These are phyloP conservation scores for Panellus pusillus DNA, from an alignment of 768 basidiomycete species.

Conservation along the genomic window DNA sequence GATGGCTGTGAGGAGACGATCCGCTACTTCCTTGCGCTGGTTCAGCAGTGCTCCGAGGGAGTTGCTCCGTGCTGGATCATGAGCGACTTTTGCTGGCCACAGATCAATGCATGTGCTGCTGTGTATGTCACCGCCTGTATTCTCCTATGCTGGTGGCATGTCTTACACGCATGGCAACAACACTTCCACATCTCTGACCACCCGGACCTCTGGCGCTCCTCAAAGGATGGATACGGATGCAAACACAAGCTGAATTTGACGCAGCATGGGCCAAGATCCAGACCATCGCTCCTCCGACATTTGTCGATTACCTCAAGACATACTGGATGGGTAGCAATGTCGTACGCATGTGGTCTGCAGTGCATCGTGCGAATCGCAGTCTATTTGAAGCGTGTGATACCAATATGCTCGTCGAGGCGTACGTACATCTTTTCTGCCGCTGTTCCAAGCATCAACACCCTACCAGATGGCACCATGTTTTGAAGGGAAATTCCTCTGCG, in stretches of 20 bases:
- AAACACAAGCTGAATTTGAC: constrained; percentile 18
- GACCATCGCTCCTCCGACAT: neutral
- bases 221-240: constrained; percentile 22
- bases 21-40: constrained; percentile 8
- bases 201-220: constrained; percentile 24
- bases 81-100: neutral
- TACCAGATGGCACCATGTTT: constrained; percentile 28
- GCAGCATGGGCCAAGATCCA: constrained; percentile 18
- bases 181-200: constrained; percentile 14
- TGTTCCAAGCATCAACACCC: no score
- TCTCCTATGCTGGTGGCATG: constrained; percentile 30
- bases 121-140: neutral
- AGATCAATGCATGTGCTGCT: constrained; percentile 7
- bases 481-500: constrained; percentile 27
- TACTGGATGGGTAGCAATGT: constrained; percentile 18
- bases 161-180: constrained; percentile 30
- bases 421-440: no score
- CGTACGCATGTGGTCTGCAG: constrained; percentile 24
- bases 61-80: neutral
- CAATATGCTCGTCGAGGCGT: constrained; percentile 29
- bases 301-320: constrained; percentile 20
- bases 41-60: neutral
- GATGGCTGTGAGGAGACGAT: constrained; percentile 22
- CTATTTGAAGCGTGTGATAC: constrained; percentile 23
- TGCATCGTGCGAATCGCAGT: constrained; percentile 7